phyloP scores from a whole-genome alignment of 2,329 filamentous ascomycete species.

The Cytospora piceae region DNA sequence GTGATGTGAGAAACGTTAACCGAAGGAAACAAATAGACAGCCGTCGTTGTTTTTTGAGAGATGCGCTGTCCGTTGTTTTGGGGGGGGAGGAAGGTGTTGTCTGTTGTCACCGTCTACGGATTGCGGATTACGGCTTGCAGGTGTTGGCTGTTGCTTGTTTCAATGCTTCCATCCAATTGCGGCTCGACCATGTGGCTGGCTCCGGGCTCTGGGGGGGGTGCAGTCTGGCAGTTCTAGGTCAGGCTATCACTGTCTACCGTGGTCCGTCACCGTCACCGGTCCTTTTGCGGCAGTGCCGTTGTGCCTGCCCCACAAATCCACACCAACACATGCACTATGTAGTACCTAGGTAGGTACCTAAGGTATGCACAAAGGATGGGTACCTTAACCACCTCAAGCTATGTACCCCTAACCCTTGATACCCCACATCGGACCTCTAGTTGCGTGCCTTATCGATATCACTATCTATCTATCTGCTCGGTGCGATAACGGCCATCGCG shows the following conservation, averaged over 20 bases:
- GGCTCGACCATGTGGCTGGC: constrained; percentile 2
- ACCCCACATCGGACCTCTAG: background rate
- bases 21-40: background rate
- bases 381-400: background rate
- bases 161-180: background rate
- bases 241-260: too few relatives aligned
- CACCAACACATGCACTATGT: too few relatives aligned
- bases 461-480: background rate
- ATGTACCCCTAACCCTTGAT: background rate
- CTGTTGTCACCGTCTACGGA: background rate
- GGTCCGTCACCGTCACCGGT: too few relatives aligned
- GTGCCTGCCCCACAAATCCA: too few relatives aligned
- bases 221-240: too few relatives aligned
- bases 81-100: background rate
- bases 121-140: background rate
- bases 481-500: constrained; percentile 1
- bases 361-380: background rate
- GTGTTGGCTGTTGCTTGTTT: background rate
- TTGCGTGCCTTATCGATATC: background rate
- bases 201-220: too few relatives aligned
- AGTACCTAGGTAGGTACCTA: too few relatives aligned
- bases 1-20: background rate
- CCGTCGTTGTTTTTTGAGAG: too few relatives aligned
- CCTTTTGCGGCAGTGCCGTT: too few relatives aligned
- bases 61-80: background rate